Evolutionary conservation across 208 protist species (phyloP).

Genomic region (Trichomonas tenax): DNA sequence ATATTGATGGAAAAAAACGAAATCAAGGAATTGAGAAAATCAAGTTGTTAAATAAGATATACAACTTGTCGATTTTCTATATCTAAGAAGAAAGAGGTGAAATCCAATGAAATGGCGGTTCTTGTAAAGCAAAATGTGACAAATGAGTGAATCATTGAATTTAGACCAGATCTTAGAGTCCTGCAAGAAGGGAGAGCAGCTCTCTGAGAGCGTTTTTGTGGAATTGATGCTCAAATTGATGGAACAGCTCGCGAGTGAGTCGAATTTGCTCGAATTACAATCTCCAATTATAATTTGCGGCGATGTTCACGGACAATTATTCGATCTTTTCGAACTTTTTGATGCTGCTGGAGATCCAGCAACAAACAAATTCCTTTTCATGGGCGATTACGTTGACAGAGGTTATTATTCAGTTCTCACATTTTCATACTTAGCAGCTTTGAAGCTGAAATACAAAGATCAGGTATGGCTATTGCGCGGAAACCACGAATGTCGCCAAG

Average conservation of each 20-base stretch:
- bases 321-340: conserved; percentile 18
- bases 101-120: not conserved
- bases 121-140: not conserved
- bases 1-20: too few relatives aligned
- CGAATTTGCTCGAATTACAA: conserved; percentile 29
- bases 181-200: not conserved
- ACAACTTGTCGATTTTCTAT: too few relatives aligned
- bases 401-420: not conserved
- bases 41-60: too few relatives aligned
- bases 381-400: conserved; percentile 20
- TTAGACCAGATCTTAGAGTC: not conserved
- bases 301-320: conserved; percentile 22
- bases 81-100: too few relatives aligned
- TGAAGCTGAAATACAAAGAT: conserved; percentile 53
- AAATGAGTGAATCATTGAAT: not conserved
- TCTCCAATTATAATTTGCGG: conserved; percentile 34
- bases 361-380: not conserved
- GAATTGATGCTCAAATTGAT: not conserved
- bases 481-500: conserved; percentile 75
- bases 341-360: not conserved
- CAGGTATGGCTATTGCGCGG: conserved; percentile 66
- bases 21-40: too few relatives aligned
- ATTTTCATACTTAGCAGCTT: not conserved
- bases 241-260: conserved; percentile 15
- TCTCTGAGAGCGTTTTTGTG: not conserved